Evolutionary conservation across 2,329 filamentous ascomycete genomes (phyloP), one percentile per base, ranked within the genome.

Genomic region (Neospermospora avenae): DNA sequence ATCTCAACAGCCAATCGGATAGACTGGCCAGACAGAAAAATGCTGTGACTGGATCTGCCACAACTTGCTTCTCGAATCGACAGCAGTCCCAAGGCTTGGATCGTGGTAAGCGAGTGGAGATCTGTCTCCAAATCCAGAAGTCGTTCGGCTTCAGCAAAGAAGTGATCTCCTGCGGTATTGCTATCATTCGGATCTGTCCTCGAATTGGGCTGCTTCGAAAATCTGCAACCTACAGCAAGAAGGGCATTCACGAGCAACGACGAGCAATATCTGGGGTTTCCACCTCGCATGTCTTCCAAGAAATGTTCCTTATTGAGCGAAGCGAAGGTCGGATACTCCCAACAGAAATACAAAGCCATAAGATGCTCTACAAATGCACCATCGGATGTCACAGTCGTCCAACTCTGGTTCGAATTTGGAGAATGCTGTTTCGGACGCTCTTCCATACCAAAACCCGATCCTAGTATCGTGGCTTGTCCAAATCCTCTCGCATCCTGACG

Each of bases 11-110:
- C 87, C 63, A 91, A 80, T 3, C 87, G 82, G 60, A 91, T 84
- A 68, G 87, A 90, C 71, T 90, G 84, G 1, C 88, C 88, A 2
- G 86, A 84, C 64, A 89, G 88, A 60, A 84, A 88, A 79, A 88
- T 90, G 54, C 87, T 89, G 64, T 87, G 84, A 31, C 86, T 89
- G 68, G 91, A 86, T 35, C 88, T 80, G 0, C 88, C 88, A 64
- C 84, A 86, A 68, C 87, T 90, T 3, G 86, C 87, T 74, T 92
- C 88, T 44, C 88, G 78, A 64, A 91, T 85, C 5, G 86, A 87
- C 87, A 93, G 89, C 67, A 92, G 83, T 5, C 87, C 87, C 18
- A 92, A 76, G 1, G 89, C 88, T 74, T 92, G 89, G 46, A 90
- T 86, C 4, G 86, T 90, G 2, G 88, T 89, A 31, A 91, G 74